Base-by-base conservation (phyloP, 805 yeast genomes). In the Kodamaea kakaduensis region DNA sequence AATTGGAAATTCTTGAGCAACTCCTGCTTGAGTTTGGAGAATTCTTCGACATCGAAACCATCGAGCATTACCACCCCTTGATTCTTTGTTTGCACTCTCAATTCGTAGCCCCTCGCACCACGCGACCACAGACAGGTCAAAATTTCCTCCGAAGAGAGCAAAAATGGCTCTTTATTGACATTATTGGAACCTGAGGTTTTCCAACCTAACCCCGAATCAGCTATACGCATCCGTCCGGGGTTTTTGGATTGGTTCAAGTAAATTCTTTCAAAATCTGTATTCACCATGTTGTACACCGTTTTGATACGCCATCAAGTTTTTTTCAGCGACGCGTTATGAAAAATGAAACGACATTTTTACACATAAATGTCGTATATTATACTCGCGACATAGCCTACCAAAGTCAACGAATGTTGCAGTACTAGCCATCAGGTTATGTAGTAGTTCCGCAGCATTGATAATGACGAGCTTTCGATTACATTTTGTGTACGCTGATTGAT, bases 161-260 rank as follows among this genome's bases (percentile, higher is more conserved):
- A 67, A 48, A 86, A 86, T n/a, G 97, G 96, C 31, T 76, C 77
- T 9, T 75, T 69, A 38, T 37, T 46, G 25, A 71, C 64, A 18
- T 44, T 44, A 16, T 72, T 60, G 12, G 75, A 56, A 17, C 68
- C 67, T 2, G 78, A 64, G 0, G 81, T 81, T 55, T 90, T 90
- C 99, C 99, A 93, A 31, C 99, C 99, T 18, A 93, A 72, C 32
- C 99, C 99, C n/a, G 94, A 80, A 44, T 84, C 93, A 9, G 97
- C 96, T 44, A 93, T 77, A 63, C 98, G 86, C 73, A 90, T 81
- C 49, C 94, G 81, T 16, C 99, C 99, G 31, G 77, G 75, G 25
- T 73, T 69, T 48, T 78, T 78, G 36, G 95, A 84, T 59, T 84
- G 95, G 60, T 93, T 89, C 57, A 87, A 68, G 57, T 86, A 89